A percentile compares a stretch with the other conserved stretches of the same genome.
Conservation (phyloP, 1,284 basidiomycete species). For the Naganishia cerealis region DNA sequence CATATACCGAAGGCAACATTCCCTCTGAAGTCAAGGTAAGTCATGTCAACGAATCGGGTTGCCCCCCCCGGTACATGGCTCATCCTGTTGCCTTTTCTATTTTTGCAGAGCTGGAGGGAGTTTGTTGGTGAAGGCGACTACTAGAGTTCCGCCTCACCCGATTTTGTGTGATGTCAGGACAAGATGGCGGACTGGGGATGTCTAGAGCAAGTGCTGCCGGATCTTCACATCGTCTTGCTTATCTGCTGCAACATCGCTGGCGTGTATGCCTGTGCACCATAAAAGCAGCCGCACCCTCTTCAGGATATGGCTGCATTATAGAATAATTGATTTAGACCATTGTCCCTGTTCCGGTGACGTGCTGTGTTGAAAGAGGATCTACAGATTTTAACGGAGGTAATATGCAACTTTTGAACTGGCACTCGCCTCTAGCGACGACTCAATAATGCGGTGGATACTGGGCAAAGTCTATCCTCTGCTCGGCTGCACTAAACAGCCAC, state of each 20-base stretch:
- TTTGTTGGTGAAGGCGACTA: slow-evolving; percentile 64
- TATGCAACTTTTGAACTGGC: not conserved
- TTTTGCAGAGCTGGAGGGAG: slow-evolving; percentile 70
- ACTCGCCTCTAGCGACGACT: not conserved
- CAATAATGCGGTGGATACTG: not conserved
- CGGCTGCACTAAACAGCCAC: not conserved
- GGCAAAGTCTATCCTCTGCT: not conserved
- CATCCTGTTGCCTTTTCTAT: not conserved
- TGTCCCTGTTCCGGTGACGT: slow-evolving; percentile 8
- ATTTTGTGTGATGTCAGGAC: not conserved
- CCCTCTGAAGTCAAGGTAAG: slow-evolving; percentile 78
- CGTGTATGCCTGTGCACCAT: not conserved
- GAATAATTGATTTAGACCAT: slow-evolving; percentile 21
- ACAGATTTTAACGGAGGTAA: not conserved
- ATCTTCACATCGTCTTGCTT: not conserved
- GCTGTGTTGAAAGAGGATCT: not conserved
- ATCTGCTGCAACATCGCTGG: slow-evolving; percentile 1
- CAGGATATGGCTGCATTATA: slow-evolving; percentile 29
- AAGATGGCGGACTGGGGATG: not conserved
- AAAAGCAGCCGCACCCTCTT: slow-evolving; percentile 7
- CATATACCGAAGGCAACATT: slow-evolving; percentile 83
- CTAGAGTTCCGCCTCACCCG: slow-evolving; percentile 24
- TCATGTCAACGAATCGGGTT: not conserved
- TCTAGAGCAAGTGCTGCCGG: slow-evolving; percentile 28
- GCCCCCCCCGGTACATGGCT: not conserved